Base-by-base conservation (phyloP, 371 early-diverging fungal genomes). In the Lichtheimia corymbifera region DNA sequence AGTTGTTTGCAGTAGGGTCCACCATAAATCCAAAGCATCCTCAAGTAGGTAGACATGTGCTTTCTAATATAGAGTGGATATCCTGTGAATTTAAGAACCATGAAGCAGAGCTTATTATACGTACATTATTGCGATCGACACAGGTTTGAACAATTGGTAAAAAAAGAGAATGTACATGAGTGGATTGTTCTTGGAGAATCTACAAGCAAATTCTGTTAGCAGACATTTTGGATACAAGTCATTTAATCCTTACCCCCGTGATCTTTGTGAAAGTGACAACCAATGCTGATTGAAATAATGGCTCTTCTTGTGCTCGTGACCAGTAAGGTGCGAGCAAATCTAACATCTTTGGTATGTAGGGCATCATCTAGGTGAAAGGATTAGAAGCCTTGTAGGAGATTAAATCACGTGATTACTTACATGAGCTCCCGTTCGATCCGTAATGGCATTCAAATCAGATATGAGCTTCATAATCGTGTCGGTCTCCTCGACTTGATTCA, bases 21-120 rank as follows among this genome's bases (percentile, higher is more conserved):
- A 83, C 96, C 96, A 96, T 14, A 97, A 82, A 61, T 93, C 93
- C 17, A 95, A 71, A 0, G 89, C 91, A 63, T 96, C 96, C 62
- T 95, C 96, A 17, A 94, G 72, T 59, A 95, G 64, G 66, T 95
- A 94, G 7, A 93, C 76, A 68, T 91, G 91, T 0, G 89, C 90
- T 18, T 87, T 87, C 83, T 92, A 65, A 28, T 35, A 35, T 35
- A 11, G 4, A 11, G 9, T 9, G 35, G 11, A 35, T 35, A 35
- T 35, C 11, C 0, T 9, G 35, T 35, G 6, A 35, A 11, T 35
- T 11, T 9, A 35, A 2, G 11, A 35, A 9, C 35, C 35, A 35
- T 35, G 2, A 35, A 35, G 9, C 11, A 35, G 35, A 35, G 35
- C 9, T 2, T 9, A 17, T 12, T 42, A 52, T 45, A 50, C 53